Evolutionary conservation across 495 filamentous ascomycete genomes (phyloP).

Genomic region (Tuber indicum): DNA sequence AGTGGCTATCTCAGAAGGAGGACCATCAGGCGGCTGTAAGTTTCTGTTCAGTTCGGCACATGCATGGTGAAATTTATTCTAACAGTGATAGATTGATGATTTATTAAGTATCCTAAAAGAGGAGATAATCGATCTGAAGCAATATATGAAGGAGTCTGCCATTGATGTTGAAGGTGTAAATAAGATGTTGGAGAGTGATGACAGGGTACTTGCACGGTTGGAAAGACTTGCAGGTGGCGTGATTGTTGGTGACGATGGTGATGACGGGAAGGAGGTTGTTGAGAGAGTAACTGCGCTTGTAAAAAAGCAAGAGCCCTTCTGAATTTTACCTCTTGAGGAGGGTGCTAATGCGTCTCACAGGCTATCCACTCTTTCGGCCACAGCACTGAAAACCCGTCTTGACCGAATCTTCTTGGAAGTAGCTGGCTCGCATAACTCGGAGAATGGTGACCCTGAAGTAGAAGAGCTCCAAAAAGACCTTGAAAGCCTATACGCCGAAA

Average conservation of each 20-base stretch:
- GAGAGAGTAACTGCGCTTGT: slow-evolving; percentile 28
- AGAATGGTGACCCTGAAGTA: slow-evolving; percentile 8
- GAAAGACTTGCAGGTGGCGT: slow-evolving; percentile 28
- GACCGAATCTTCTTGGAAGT: slow-evolving; percentile 37
- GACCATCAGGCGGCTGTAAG: slow-evolving; percentile 24
- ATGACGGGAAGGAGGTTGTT: slow-evolving; percentile 24
- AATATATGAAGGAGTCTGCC: slow-evolving; percentile 16
- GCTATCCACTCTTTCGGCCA: slow-evolving; percentile 28
- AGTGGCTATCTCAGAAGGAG: slow-evolving; percentile 35
- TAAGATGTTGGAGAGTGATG: slow-evolving; percentile 37
- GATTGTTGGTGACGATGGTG: slow-evolving; percentile 13
- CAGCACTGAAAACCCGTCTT: slow-evolving; percentile 29
- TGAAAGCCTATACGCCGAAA: slow-evolving; percentile 37
- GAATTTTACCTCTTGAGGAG: background rate
- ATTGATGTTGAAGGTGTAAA: slow-evolving; percentile 24
- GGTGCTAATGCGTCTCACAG: slow-evolving; percentile 15
- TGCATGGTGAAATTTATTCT: background rate
- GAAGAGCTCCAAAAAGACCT: slow-evolving; percentile 36
- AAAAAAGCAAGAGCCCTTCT: slow-evolving; percentile 24
- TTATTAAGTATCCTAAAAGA: slow-evolving; percentile 37
- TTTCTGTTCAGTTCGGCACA: background rate
- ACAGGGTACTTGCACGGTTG: slow-evolving; percentile 38
- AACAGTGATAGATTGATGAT: slow-evolving; percentile 29
- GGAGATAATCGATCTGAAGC: slow-evolving; percentile 34
- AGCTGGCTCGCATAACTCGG: background rate